A percentile compares a stretch with the other conserved stretches of the same genome.
Evolutionary conservation across 371 early-diverging fungal species (phyloP).

Genomic region (Mucor circinelloides): DNA sequence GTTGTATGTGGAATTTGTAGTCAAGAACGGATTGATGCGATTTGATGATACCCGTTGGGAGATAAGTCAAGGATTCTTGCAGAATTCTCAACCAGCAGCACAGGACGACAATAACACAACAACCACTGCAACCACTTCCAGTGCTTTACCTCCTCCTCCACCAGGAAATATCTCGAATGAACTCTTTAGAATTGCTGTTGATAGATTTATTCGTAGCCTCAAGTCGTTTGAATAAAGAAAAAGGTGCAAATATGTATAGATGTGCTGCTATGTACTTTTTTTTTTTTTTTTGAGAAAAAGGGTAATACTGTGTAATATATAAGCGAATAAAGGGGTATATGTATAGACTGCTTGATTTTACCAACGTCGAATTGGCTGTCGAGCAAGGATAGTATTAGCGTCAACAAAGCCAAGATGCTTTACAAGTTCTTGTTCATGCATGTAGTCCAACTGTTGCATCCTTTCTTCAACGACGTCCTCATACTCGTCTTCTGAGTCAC

Average conservation of each 20-base stretch:
- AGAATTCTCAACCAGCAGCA: conserved; percentile 11
- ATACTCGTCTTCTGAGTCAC: neutral
- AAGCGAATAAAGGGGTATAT: neutral
- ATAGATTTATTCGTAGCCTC: conserved; percentile 68
- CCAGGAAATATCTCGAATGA: conserved; percentile 72
- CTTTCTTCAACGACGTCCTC: neutral
- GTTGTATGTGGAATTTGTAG: conserved; percentile 90
- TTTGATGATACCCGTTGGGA: conserved; percentile 61
- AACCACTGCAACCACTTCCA: conserved; percentile 1
- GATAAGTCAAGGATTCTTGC: conserved; percentile 44
- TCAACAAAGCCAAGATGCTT: neutral
- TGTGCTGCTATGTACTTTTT: neutral
- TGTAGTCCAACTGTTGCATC: neutral
- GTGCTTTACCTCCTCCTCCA: conserved; percentile 20
- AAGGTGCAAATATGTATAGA: neutral
- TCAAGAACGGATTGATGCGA: conserved; percentile 75
- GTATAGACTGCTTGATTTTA: neutral
- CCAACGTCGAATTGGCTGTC: neutral
- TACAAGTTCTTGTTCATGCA: neutral
- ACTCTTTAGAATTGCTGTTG: conserved; percentile 68
- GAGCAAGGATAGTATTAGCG: neutral
- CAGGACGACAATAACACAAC: conserved; percentile 5
- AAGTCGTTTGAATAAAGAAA: conserved; percentile 61
- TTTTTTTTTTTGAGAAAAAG: neutral
- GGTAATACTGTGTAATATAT: neutral